Base-by-base conservation (phyloP, 2,329 filamentous ascomycete genomes). In the Rugonectria rugulosa region DNA sequence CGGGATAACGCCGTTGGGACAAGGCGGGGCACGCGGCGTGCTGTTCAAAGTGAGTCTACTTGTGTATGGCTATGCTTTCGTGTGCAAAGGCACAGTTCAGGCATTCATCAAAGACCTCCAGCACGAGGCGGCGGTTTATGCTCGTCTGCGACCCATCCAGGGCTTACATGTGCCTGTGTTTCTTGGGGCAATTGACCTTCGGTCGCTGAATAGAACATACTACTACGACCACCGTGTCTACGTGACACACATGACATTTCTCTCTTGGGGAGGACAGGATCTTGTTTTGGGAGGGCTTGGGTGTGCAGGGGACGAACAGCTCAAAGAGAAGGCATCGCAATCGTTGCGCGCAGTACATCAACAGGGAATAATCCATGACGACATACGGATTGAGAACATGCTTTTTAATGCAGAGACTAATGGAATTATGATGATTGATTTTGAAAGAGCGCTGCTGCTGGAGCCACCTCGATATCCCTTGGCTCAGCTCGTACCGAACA, bases 31-130 rank as follows among this genome's bases (percentile, higher is more conserved):
- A 14, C 15, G 26, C 15, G 12, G 43, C 3, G 73, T 71, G 5
- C 62, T 79, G 6, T 80, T 81, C 59, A 65, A 70, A 49, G 62
- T 80, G 4, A 75, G 72, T 8, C 68, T 81, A 32, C 60, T 73
- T 20, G 64, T 56, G 2, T 72, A 79, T 57, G 71, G 75, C 56
- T 81, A 80, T 65, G 77, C 72, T 2, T 74, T 81, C 40, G 65
- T 75, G 23, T 65, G 70, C 44, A 81, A 81, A 61, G 73, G 72
- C 19, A 79, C 71, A 2, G 65, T 74, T 3, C 21, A 14, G 19
- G 67, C 56, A 15, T 75, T 74, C 17, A 56, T 72, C 26, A 14
- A 37, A 5, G 67, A 73, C 53, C 72, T 78, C 6, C 32, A 72
- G 54, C 65, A 76, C 36, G 72, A 79, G 60, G 68, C 66, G 4